Evolutionary conservation across 176 grass and related monocot genomes (phyloP).

Genomic region (Aegilops sharonensis): DNA sequence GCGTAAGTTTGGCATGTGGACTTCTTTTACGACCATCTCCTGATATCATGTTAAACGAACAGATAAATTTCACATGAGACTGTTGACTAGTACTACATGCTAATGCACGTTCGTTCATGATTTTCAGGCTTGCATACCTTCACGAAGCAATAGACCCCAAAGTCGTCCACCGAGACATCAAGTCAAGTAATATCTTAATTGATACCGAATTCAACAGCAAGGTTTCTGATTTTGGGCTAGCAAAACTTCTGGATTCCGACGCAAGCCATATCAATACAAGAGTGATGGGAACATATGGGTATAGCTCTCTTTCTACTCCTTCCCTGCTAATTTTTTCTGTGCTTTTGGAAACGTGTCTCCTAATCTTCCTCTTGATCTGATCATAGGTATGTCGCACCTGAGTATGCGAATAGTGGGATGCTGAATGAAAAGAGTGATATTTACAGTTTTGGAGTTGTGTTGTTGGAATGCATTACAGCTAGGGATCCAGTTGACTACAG

Average conservation of each 20-base stretch:
- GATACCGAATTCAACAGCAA: slow-evolving; percentile 87
- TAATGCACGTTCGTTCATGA: slow-evolving; percentile 21
- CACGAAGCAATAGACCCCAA: slow-evolving; percentile 96
- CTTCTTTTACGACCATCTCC: slow-evolving; percentile 2
- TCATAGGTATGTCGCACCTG: slow-evolving; percentile 91
- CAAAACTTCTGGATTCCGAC: slow-evolving; percentile 91
- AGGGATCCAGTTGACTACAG: slow-evolving; percentile 91
- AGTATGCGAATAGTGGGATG: slow-evolving; percentile 91
- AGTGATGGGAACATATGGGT: slow-evolving; percentile 99
- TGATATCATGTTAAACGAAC: not conserved
- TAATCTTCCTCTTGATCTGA: slow-evolving; percentile 41
- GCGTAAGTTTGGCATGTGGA: slow-evolving; percentile 56
- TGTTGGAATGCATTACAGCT: slow-evolving; percentile 82
- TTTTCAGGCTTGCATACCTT: slow-evolving; percentile 82
- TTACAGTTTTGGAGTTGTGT: slow-evolving; percentile 95
- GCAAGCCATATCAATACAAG: slow-evolving; percentile 88
- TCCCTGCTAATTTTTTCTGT: not conserved
- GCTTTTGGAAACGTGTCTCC: slow-evolving; percentile 11
- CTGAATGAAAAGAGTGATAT: slow-evolving; percentile 97
- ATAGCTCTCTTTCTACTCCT: slow-evolving; percentile 4
- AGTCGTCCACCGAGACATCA: slow-evolving; percentile 96
- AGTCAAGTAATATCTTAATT: slow-evolving; percentile 97
- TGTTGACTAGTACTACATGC: not conserved
- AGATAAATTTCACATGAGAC: not conserved
- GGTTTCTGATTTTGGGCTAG: slow-evolving; percentile 96